Base-by-base conservation (phyloP, 2,329 filamentous ascomycete genomes). In the Rachicladosporium sp. region DNA sequence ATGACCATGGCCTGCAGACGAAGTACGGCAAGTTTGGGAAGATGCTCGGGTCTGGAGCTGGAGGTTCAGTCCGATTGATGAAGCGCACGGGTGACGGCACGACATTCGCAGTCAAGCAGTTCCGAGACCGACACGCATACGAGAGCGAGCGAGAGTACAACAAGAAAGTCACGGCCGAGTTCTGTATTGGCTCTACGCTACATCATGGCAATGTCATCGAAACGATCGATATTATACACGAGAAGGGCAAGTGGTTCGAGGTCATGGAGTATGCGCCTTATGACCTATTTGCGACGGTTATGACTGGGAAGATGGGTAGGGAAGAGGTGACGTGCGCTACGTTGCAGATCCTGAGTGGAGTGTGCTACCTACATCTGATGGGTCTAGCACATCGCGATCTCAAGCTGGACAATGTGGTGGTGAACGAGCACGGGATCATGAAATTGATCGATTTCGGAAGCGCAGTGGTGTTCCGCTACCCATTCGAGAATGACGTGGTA, bases 401-500 rank as follows among this genome's bases (percentile, higher is more conserved):
- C 53, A 98, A 98, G 64, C 66, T 98, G 52, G 91, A 98, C 65
- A 98, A 98, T 51, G 91, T 98, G 12, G 91, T 98, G 21, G 88
- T 98, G 43, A 96, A 88, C 56, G 84, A 93, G 56, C 77, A 82
- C 54, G 91, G 91, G 2, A 96, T 98, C 52, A 94, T 98, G 87
- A 98, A 98, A 64, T 83, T 98, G 48, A 98, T 98, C 54, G 91
- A 98, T 61, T 98, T 98, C 63, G 91, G 91, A 19, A 96, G 88
- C 64, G 89, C 91, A 1, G 88, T 91, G 49, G 89, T 98, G 31
- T 98, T 94, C 67, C 80, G 84, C 54, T 98, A 98, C 69, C 91
- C 91, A 0, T 96, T 98, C 55, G 91, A 98, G 63, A 87, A 80
- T 48, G 85, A 85, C 38, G 77, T 88, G 42, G 84, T 91, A 10